These are phyloP conservation scores for Penicillium sp. DNA, from an alignment of 2,329 filamentous ascomycete genomes.

Conservation along the genomic window DNA sequence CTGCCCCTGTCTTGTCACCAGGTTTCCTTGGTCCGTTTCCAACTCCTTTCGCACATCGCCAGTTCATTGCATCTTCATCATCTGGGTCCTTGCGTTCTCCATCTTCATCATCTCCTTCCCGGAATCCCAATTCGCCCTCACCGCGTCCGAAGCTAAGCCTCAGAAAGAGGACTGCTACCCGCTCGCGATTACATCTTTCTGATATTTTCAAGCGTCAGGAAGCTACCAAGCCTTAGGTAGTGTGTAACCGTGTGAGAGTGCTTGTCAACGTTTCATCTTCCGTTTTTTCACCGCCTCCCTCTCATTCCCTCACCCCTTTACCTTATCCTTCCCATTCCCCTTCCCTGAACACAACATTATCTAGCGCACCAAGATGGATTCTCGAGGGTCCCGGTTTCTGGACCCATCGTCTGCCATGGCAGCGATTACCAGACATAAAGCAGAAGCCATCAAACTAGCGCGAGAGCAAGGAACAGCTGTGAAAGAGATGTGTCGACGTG, in stretches of 20 bases:
- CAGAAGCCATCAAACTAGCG: slow-evolving; percentile 50
- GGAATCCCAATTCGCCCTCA: neutral
- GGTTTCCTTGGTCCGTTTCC: slow-evolving; percentile 2
- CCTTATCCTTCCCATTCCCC: neutral
- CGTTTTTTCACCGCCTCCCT: neutral
- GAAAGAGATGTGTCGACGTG: slow-evolving; percentile 49
- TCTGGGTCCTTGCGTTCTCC: neutral
- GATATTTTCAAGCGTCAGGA: slow-evolving; percentile 1
- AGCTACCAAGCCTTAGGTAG: neutral
- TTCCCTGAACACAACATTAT: slow-evolving; percentile 1
- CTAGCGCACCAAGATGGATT: slow-evolving; percentile 27
- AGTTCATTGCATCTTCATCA: neutral
- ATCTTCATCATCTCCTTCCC: neutral
- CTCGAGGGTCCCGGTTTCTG: slow-evolving; percentile 37
- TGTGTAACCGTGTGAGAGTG: neutral
- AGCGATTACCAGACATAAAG: slow-evolving; percentile 51
- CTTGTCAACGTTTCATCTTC: neutral
- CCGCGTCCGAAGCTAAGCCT: neutral
- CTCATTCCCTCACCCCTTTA: neutral
- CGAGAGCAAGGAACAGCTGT: slow-evolving; percentile 49
- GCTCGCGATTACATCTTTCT: neutral
- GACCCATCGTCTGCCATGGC: slow-evolving; percentile 47
- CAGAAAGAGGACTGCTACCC: neutral
- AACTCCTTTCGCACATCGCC: slow-evolving; percentile 3
- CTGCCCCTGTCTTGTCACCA: slow-evolving; percentile 1